Conservation (phyloP, 495 filamentous ascomycete genomes). For the Penicillium arizonense region DNA sequence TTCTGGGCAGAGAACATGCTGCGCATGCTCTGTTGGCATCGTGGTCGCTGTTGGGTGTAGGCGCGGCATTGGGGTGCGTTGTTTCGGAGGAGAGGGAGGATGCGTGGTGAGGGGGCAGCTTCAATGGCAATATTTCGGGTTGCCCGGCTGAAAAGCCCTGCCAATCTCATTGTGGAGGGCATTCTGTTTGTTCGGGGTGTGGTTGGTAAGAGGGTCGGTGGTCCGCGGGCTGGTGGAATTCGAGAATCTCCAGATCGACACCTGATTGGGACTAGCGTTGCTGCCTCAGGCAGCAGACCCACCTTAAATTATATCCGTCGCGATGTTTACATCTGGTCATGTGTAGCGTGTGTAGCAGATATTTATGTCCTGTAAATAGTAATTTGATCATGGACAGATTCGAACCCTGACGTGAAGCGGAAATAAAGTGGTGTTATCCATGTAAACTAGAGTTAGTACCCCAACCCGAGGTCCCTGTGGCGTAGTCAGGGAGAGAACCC, state of each 20-base stretch:
- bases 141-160: slow-evolving; percentile 27
- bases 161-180: slow-evolving; percentile 32
- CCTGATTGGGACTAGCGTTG: slow-evolving; percentile 15
- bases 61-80: slow-evolving; percentile 24
- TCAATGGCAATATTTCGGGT: slow-evolving; percentile 25
- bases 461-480: too few relatives aligned
- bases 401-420: too few relatives aligned
- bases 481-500: too few relatives aligned
- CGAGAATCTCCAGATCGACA: slow-evolving; percentile 27
- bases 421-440: too few relatives aligned
- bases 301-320: too few relatives aligned
- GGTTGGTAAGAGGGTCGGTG: slow-evolving; percentile 8
- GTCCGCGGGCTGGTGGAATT: slow-evolving; percentile 7
- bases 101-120: slow-evolving; percentile 13
- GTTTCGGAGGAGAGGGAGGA: slow-evolving; percentile 19
- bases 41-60: slow-evolving; percentile 29
- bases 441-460: too few relatives aligned
- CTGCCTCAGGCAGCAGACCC: slow-evolving; percentile 13
- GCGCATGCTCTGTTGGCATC: slow-evolving; percentile 12
- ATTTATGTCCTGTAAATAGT: too few relatives aligned
- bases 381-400: too few relatives aligned
- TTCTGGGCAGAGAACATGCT: slow-evolving; percentile 14
- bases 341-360: too few relatives aligned
- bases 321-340: too few relatives aligned
- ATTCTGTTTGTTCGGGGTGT: slow-evolving; percentile 19